Evolutionary conservation across 2,329 filamentous ascomycete species (phyloP).

Genomic region (Geosmithia putterillii): DNA sequence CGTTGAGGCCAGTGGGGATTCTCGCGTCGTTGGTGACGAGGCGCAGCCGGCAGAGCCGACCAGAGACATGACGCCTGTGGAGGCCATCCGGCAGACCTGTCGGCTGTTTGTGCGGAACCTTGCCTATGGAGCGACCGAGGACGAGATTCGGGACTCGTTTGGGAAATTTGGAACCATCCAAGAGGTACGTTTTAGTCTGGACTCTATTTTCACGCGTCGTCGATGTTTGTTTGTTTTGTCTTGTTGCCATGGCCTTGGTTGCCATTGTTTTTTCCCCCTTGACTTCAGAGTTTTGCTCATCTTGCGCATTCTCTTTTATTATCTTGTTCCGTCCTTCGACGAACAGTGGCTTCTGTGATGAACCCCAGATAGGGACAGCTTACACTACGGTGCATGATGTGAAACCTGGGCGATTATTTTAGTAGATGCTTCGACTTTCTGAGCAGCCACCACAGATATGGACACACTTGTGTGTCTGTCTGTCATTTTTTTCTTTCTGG

Average conservation of each 20-base stretch:
- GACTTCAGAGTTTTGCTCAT: neutral
- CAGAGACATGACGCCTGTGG: constrained; percentile 16
- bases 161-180: constrained; percentile 60
- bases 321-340: neutral
- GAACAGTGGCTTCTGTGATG: constrained; percentile 55
- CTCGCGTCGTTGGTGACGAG: neutral
- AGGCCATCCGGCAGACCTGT: constrained; percentile 57
- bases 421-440: constrained; percentile 99
- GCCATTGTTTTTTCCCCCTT: neutral
- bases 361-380: constrained; percentile 99
- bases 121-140: constrained; percentile 65
- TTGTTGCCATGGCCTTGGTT: neutral
- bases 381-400: constrained; percentile 89
- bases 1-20: neutral
- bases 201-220: neutral
- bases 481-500: constrained; percentile 12
- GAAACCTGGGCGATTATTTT: constrained; percentile 91
- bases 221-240: neutral
- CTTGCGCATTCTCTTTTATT: constrained; percentile 4
- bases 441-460: constrained; percentile 29
- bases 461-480: neutral
- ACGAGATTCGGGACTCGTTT: constrained; percentile 65
- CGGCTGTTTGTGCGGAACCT: constrained; percentile 85
- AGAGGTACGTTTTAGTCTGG: constrained; percentile 59
- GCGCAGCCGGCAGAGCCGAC: constrained; percentile 2